Conservation (phyloP, 306 rosid species). For the Erythrophleum fordii region DNA sequence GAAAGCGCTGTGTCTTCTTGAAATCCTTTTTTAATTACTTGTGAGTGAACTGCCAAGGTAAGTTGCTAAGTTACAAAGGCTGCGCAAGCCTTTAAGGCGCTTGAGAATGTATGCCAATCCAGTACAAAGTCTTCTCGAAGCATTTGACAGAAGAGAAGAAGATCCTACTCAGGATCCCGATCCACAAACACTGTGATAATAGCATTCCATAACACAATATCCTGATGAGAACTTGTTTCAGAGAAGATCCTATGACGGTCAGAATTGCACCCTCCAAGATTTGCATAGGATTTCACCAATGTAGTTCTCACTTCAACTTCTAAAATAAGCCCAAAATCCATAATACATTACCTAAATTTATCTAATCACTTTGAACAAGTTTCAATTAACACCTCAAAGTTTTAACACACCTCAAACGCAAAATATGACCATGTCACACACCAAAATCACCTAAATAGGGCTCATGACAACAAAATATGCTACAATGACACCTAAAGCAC, state of each 20-base stretch:
- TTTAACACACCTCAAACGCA: too few relatives aligned
- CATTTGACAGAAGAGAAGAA: slow-evolving; percentile 69
- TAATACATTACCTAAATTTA: too few relatives aligned
- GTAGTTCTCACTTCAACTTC: slow-evolving; percentile 76
- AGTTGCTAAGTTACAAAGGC: slow-evolving; percentile 65
- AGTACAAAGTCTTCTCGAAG: slow-evolving; percentile 55
- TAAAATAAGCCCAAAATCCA: slow-evolving; percentile 58
- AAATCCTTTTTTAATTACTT: slow-evolving; percentile 68
- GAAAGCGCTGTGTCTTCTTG: slow-evolving; percentile 62
- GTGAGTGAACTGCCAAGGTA: slow-evolving; percentile 68
- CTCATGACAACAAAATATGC: too few relatives aligned
- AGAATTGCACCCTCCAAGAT: slow-evolving; percentile 61
- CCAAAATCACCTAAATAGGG: too few relatives aligned
- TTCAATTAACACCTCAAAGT: too few relatives aligned
- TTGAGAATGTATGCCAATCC: slow-evolving; percentile 79
- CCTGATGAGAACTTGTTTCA: slow-evolving; percentile 60
- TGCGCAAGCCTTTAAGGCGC: slow-evolving; percentile 82
- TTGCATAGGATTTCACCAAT: slow-evolving; percentile 68
- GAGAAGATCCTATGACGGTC: slow-evolving; percentile 73
- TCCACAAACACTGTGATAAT: slow-evolving; percentile 71
- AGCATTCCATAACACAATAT: slow-evolving; percentile 86
- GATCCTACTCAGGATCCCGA: slow-evolving; percentile 69
- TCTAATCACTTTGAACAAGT: too few relatives aligned
- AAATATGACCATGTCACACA: too few relatives aligned
- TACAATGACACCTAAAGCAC: too few relatives aligned